Base-by-base conservation (phyloP, 805 yeast species). In the Wickerhamomyces rabaulensis region DNA sequence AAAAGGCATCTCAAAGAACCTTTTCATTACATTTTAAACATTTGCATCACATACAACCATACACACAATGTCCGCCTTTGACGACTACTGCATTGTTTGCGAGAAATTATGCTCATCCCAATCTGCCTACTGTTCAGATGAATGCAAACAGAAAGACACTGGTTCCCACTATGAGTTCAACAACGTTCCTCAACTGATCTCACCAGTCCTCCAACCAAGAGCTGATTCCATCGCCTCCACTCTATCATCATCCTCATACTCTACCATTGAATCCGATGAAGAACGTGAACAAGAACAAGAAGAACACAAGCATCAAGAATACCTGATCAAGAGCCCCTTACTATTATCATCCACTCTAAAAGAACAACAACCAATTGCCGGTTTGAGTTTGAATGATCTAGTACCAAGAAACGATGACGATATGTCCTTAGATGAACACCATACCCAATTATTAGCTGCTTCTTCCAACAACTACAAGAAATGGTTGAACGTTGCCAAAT, bases 51-150 rank as follows among this genome's bases (percentile, higher is more conserved):
- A 36, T 36, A 36, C 23, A 19, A 23, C 5, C 21, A 41, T 9
- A 22, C 16, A 21, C 23, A 49, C 16, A 26, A 59, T 58, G 62
- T 53, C 66, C 42, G 73, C 79, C 52, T 63, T 68, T 52, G 75
- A 73, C 57, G 83, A 79, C 59, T 79, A 65, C 63, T 79, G 84
- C 67, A 68, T 76, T 41, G 80, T 75, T 47, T 79, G 84, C 63
- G 82, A 78, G 55, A 74, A 71, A 55, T 68, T 70, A 51, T 75
- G 78, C 58, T 54, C 70, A 10, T 57, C 62, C 12, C 70, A 69
- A 23, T 54, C 70, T 12, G 71, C 71, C 46, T 75, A 74, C 65
- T 75, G 79, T 64, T 73, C 78, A 7, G 74, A 71, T 36, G 56
- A 56, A 41, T 74, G 79, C 58, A 65, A 68, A 46, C 48, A 50